These are phyloP conservation scores for Fusarium oxysporum DNA, from an alignment of 2,329 filamentous ascomycete genomes.

Conservation along the genomic window DNA sequence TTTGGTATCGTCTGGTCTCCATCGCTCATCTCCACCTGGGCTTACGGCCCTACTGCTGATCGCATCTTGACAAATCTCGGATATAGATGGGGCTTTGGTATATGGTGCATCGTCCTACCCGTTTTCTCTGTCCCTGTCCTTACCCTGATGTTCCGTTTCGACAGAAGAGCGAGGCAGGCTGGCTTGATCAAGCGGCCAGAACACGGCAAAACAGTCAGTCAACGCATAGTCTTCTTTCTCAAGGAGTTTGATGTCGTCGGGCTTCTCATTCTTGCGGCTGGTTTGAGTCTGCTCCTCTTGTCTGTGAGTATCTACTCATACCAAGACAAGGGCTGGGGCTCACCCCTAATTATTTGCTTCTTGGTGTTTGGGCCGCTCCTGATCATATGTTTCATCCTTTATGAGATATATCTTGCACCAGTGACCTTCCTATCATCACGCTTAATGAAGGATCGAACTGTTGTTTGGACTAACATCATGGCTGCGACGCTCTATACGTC, in stretches of 20 bases:
- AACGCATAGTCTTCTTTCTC: background rate
- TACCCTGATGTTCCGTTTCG: slow-evolving; percentile 67
- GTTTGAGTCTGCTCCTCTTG: slow-evolving; percentile 69
- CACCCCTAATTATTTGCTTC: slow-evolving; percentile 50
- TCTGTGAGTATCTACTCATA: slow-evolving; percentile 67
- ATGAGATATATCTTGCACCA: slow-evolving; percentile 59
- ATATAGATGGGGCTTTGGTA: slow-evolving; percentile 77
- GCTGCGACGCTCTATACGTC: too few species aligned
- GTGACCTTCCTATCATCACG: slow-evolving; percentile 21
- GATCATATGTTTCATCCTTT: slow-evolving; percentile 65
- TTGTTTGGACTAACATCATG: slow-evolving; percentile 19
- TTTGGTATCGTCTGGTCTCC: slow-evolving; percentile 73
- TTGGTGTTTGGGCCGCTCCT: slow-evolving; percentile 67
- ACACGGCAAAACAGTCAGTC: background rate
- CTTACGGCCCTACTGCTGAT: slow-evolving; percentile 68
- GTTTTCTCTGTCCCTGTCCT: slow-evolving; percentile 69
- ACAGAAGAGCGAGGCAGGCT: slow-evolving; percentile 67
- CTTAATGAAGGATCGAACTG: slow-evolving; percentile 47
- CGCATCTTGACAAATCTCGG: slow-evolving; percentile 62
- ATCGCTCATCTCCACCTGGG: slow-evolving; percentile 74
- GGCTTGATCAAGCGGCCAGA: slow-evolving; percentile 53
- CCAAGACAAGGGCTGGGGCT: background rate
- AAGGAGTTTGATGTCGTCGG: slow-evolving; percentile 69
- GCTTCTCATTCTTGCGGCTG: slow-evolving; percentile 64
- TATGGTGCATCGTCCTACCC: slow-evolving; percentile 73